phyloP scores from a whole-genome alignment of 805 yeast genomes.

The Metschnikowia gruessii region DNA sequence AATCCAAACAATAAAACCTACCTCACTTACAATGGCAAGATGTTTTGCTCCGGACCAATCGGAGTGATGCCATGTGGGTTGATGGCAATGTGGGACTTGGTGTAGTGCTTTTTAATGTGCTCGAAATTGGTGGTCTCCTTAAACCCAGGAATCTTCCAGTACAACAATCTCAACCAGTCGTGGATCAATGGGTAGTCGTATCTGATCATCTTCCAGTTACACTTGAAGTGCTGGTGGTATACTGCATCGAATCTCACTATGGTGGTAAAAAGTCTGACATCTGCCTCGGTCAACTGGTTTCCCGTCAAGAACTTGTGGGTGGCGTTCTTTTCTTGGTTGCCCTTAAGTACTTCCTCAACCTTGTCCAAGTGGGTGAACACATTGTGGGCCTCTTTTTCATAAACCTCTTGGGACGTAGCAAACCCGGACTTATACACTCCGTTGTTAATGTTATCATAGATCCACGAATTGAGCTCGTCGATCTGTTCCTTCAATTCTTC shows the following conservation, averaged over 20 bases:
- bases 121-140: conserved; percentile 78
- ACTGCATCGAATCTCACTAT: conserved; percentile 89
- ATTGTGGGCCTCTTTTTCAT: conserved; percentile 61
- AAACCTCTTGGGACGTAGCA: conserved; percentile 78
- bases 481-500: conserved; percentile 49
- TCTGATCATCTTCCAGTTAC: conserved; percentile 81
- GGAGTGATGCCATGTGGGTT: conserved; percentile 87
- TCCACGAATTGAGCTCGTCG: conserved; percentile 77
- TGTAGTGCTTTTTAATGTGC: conserved; percentile 89
- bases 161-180: conserved; percentile 76
- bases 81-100: conserved; percentile 75
- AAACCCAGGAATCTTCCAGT: conserved; percentile 75
- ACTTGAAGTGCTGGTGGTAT: conserved; percentile 93
- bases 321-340: conserved; percentile 34
- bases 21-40: conserved; percentile 33
- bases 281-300: conserved; percentile 79
- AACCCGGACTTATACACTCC: conserved; percentile 95
- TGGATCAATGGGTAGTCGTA: conserved; percentile 74
- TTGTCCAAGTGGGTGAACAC: conserved; percentile 68
- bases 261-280: conserved; percentile 81
- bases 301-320: conserved; percentile 49
- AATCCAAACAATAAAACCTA: no score
- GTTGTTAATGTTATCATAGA: conserved; percentile 81
- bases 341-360: conserved; percentile 58
- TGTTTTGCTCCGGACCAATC: conserved; percentile 80